Conservation (phyloP, 129 eudicot genomes). For the Lactuca sativa region DNA sequence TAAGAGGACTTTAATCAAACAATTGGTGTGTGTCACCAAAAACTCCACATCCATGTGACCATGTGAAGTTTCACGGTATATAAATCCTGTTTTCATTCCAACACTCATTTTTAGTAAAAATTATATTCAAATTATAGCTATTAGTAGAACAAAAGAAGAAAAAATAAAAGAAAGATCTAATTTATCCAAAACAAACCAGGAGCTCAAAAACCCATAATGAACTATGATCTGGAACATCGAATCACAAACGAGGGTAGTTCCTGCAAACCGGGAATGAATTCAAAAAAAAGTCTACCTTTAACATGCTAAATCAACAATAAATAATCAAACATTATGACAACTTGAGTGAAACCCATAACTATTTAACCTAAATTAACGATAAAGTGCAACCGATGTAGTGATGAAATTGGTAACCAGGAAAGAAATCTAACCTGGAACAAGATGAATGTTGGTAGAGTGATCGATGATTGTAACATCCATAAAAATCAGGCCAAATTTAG, state of each 20-base stretch:
- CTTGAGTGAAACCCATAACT: not conserved
- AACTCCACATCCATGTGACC: too few species aligned
- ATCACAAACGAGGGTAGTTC: constrained; percentile 20
- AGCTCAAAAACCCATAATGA: constrained; percentile 10
- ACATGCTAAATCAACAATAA: constrained; percentile 5
- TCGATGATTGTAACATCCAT: constrained; percentile 4
- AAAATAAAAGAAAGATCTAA: constrained; percentile 18
- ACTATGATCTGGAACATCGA: constrained; percentile 22
- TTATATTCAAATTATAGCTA: not conserved
- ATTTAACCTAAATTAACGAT: not conserved
- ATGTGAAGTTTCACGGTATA: too few species aligned
- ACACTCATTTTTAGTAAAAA: constrained; percentile 45
- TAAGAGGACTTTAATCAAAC: too few species aligned
- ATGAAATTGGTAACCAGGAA: not conserved
- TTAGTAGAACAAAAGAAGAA: not conserved
- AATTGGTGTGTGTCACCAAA: too few species aligned
- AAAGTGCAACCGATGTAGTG: not conserved
- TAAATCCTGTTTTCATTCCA: too few species aligned
- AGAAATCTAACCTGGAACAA: constrained; percentile 30
- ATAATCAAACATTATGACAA: not conserved
- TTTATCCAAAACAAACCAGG: not conserved
- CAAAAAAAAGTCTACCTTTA: constrained; percentile 3
- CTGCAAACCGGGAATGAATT: constrained; percentile 33
- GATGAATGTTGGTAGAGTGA: constrained; percentile 32
- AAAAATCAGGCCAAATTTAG: too few species aligned